Evolutionary conservation across 2,329 filamentous ascomycete genomes (phyloP), one percentile per base, ranked within the genome.

Genomic region (Colletotrichum sp.): DNA sequence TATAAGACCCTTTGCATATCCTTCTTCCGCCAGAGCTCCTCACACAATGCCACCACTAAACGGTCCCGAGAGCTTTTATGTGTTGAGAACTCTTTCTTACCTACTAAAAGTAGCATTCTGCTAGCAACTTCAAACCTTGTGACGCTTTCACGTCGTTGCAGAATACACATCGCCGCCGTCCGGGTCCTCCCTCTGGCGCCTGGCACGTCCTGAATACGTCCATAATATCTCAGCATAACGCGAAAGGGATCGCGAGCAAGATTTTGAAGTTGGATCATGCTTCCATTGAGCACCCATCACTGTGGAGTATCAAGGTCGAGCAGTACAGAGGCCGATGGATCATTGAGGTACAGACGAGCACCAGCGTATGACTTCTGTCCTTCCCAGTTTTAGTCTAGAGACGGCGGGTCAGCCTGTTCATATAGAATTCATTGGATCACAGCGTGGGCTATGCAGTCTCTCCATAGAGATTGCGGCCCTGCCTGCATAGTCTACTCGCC

Each of bases 1-100:
- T 13, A 22, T 2, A 3, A 49, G 19, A 22, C n/a, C 2, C 3
- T 2, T 6, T 0, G 44, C n/a, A 22, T 1, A 22, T 13, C 0
- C 11, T 49, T 0, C 44, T 49, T 7, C 44, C 44, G 11, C 44
- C 44, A 49, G 44, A 12, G 44, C 44, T 13, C 44, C 44, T 22
- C 2, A 49, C 11, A 22, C 11, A 22, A 22, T 49, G 44, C 44
- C 11, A 49, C 8, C 39, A 44, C 39, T 3, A 12, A 44, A 6
- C 9, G 39, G 8, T 19, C 36, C 36, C 36, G 16, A 39, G 36
- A 39, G 36, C 7, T 44, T 44, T 19, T 0, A 11, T 8, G 0
- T n/a, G 39, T 19, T 19, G 9, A 44, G 19, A 44, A 44, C 11
- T 44, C 8, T n/a, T 44, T 44, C 19, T 44, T 11, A n/a, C 19